phyloP scores from a whole-genome alignment of 1,284 basidiomycete species.

The Cystobasidium sp. region DNA sequence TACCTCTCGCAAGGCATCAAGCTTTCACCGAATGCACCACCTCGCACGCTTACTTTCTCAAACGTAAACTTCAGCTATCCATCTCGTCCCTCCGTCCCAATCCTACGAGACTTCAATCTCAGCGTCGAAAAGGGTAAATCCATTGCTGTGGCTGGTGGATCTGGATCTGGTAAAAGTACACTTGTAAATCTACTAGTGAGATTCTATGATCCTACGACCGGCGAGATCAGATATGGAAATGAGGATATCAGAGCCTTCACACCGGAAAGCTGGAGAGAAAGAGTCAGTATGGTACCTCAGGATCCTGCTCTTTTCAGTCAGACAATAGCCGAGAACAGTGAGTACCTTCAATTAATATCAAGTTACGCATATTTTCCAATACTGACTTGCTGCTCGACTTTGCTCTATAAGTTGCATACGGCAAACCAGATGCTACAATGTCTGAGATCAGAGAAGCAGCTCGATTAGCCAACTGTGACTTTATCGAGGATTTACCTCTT shows the following conservation, averaged over 20 bases:
- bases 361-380: slow-evolving; percentile 66
- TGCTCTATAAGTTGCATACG: slow-evolving; percentile 69
- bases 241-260: slow-evolving; percentile 82
- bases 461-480: slow-evolving; percentile 89
- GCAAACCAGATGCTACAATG: slow-evolving; percentile 71
- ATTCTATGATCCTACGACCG: slow-evolving; percentile 88
- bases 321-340: slow-evolving; percentile 52
- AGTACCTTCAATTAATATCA: slow-evolving; percentile 18
- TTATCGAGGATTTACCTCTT: slow-evolving; percentile 87
- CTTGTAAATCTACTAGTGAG: slow-evolving; percentile 84
- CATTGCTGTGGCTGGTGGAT: slow-evolving; percentile 57
- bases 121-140: slow-evolving; percentile 74
- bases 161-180: slow-evolving; percentile 71
- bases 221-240: slow-evolving; percentile 71
- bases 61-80: slow-evolving; percentile 82
- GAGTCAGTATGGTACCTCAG: slow-evolving; percentile 86
- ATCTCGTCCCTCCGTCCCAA: slow-evolving; percentile 70
- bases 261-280: slow-evolving; percentile 78
- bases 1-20: slow-evolving; percentile 65
- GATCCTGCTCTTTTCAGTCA: slow-evolving; percentile 55
- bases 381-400: slow-evolving; percentile 89
- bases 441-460: slow-evolving; percentile 87
- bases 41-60: slow-evolving; percentile 72
- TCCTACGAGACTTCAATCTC: slow-evolving; percentile 72
- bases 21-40: slow-evolving; percentile 53